Conservation (phyloP, 768 basidiomycete genomes). For the Flagelloscypha sp. region DNA sequence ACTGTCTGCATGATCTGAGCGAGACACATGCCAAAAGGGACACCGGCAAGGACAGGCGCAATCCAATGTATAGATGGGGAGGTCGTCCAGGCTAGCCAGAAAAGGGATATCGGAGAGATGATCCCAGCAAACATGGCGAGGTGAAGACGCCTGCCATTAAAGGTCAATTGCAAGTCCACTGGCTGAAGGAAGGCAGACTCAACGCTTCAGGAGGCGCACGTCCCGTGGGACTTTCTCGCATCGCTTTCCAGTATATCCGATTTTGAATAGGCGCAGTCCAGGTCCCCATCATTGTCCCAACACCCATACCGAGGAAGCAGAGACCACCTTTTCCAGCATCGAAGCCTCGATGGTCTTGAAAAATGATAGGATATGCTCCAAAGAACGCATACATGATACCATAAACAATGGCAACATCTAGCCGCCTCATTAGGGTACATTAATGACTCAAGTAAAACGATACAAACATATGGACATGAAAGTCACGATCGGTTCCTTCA, state of each 20-base stretch:
- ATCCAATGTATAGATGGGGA: constrained; percentile 53
- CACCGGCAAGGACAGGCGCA: constrained; percentile 55
- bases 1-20: constrained; percentile 57
- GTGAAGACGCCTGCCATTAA: constrained; percentile 41
- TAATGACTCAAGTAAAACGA: too few relatives aligned
- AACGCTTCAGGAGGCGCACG: constrained; percentile 57
- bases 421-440: too few relatives aligned
- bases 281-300: constrained; percentile 47
- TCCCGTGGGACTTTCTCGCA: constrained; percentile 38
- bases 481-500: constrained; percentile 58
- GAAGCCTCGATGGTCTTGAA: constrained; percentile 45
- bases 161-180: neutral
- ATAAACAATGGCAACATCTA: constrained; percentile 52
- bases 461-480: constrained; percentile 51
- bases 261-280: constrained; percentile 46
- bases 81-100: constrained; percentile 61
- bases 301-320: constrained; percentile 56
- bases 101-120: constrained; percentile 47
- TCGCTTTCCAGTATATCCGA: constrained; percentile 40
- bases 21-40: constrained; percentile 59
- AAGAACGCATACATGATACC: constrained; percentile 59
- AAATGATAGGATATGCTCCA: constrained; percentile 53
- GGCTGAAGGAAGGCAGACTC: constrained; percentile 14
- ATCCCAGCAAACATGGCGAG: constrained; percentile 46
- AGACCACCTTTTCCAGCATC: constrained; percentile 48